Conservation (phyloP, 805 yeast genomes). For the Candida rishiriensis region DNA sequence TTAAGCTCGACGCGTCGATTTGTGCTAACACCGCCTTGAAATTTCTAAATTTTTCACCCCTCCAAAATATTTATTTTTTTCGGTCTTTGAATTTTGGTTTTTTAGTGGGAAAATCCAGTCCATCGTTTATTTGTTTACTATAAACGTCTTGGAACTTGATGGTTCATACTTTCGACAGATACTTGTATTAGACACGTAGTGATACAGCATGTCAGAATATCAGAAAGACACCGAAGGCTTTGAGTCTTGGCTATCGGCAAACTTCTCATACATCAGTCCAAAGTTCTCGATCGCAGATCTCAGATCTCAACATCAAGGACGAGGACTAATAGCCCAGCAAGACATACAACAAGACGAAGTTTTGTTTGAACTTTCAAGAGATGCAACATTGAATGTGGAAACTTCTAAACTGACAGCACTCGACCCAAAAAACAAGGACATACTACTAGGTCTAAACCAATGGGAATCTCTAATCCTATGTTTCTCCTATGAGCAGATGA, state of each 20-base stretch:
- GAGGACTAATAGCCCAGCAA: conserved; percentile 66
- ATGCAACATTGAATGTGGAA: conserved; percentile 51
- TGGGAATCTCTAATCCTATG: conserved; percentile 80
- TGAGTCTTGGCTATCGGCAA: conserved; percentile 38
- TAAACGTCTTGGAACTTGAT: too few relatives aligned
- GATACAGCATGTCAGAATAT: conserved; percentile 5
- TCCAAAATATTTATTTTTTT: too few relatives aligned
- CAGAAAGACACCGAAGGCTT: conserved; percentile 36
- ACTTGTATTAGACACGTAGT: too few relatives aligned
- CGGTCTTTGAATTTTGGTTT: too few relatives aligned
- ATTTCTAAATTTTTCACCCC: too few relatives aligned
- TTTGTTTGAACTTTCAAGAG: conserved; percentile 66
- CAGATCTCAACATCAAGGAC: conserved; percentile 58
- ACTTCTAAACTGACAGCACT: conserved; percentile 43
- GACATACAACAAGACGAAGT: conserved; percentile 60
- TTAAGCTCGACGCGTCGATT: too few relatives aligned
- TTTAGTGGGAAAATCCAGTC: too few relatives aligned
- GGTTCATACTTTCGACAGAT: too few relatives aligned
- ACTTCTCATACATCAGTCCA: conserved; percentile 46
- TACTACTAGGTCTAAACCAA: conserved; percentile 44
- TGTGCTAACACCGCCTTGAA: too few relatives aligned
- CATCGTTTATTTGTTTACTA: too few relatives aligned
- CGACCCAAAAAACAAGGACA: conserved; percentile 29
- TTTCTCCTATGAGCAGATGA: conserved; percentile 55
- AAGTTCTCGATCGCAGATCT: conserved; percentile 60